Evolutionary conservation across 352 stramenopile genomes (phyloP), one percentile per base, ranked within the genome.

Genomic region (Plasmopara viticola): DNA sequence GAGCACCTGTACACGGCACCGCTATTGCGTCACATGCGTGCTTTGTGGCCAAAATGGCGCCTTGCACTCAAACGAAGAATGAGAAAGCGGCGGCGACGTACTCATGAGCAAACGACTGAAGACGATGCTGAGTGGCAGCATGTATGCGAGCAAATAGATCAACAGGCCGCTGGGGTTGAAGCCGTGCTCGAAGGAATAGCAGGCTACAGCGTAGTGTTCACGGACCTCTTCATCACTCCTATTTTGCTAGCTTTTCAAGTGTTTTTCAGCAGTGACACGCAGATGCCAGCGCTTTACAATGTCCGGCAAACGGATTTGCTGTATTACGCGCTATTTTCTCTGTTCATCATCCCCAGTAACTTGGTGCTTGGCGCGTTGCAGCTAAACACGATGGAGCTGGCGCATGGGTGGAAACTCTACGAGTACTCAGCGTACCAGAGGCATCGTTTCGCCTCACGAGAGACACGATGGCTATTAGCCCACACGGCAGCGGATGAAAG

Each of bases 371-470:
- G 98, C 56, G 80, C 94, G 3, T 96, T 98, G 45, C 75, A 98
- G 56, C 78, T 98, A 3, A 97, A 97, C 64, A 96, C 89, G 25
- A 87, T 98, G 51, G 96, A 99, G 59, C 84, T 98, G 10, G 77
- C 96, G 8, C 90, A 98, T 53, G 96, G 95, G 7, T 98, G 95
- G 93, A 97, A 97, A 62, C 78, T 98, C 9, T 98, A 97, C 72
- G 96, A 99, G 70, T 98, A 98, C 68, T 75, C 98, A 6, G 87
- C 86, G 33, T 99, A 98, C 63, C 90, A 98, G 58, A 75, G 93
- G 51, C 97, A 98, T 62, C 82, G 95, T 29, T 99, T 98, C 63
- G 73, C 70, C 10, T 95, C 97, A 30, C 82, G 96, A 14, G 86
- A 98, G 33, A 74, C 91, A 35, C 80, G 88, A 6, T 99, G 96